Evolutionary conservation across 805 yeast genomes (phyloP), one percentile per base, ranked within the genome.

Genomic region (Wickerhamomyces mucosus): DNA sequence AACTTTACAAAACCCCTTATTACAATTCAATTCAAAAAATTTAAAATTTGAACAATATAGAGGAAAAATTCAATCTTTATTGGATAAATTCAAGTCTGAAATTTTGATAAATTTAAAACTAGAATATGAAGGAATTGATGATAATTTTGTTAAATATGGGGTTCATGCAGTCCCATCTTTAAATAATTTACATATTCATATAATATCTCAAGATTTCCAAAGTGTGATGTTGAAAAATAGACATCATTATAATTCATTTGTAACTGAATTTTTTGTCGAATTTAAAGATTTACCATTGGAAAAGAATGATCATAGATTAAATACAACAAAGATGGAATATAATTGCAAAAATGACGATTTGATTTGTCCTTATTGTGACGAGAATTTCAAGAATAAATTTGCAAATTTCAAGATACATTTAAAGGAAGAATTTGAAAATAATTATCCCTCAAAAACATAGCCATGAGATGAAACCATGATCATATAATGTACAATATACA

Each of bases 91-190:
- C 18, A 34, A 30, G 33, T 14, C 36, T 23, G n/a, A 41, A 36
- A 24, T 41, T 22, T 18, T 43, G 24, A 20, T 25, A 9, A 37
- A 33, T 13, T 36, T 47, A 8, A 34, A 39, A 8, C 39, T 36
- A 0, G 34, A 42, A 12, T 21, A 31, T 12, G n/a, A n/a, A n/a
- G 45, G 48, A 6, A 38, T 42, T n/a, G 24, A 42, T 4, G 39
- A 40, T 6, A 31, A 39, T 2, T 51, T 51, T 22, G 58, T 79
- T 7, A 56, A 59, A 37, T 67, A 65, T 7, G 89, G 94, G 1
- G 65, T 81, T 17, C 94, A 83, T 53, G 53, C 80, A 5, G 65
- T 66, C 3, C 94, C 94, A 3, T 76, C 86, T 1, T 50, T 82
- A 65, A 55, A 53, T 24, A 80, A 83, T 48, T 44, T 82, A 27